phyloP scores from a whole-genome alignment of 148 eudicot genomes.

The Arbutus unedo region DNA sequence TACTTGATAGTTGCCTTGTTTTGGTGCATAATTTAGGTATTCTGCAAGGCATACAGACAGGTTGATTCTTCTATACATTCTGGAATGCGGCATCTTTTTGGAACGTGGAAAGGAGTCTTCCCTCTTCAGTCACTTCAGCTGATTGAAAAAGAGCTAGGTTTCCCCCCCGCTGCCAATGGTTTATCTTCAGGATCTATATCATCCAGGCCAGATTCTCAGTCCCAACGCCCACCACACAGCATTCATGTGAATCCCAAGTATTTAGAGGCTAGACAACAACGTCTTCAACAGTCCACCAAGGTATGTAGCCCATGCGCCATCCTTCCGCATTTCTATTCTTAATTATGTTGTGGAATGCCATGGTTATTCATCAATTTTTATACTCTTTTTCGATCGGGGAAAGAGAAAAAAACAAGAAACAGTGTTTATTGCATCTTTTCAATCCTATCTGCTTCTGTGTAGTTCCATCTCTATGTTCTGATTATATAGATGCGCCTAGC shows the following conservation, averaged over 20 bases:
- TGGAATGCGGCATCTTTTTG: constrained; percentile 91
- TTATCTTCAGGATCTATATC: constrained; percentile 55
- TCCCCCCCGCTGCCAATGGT: constrained; percentile 56
- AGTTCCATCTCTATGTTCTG: not conserved
- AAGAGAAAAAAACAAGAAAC: not conserved
- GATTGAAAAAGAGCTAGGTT: constrained; percentile 88
- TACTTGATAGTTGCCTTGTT: constrained; percentile 6
- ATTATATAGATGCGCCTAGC: not conserved
- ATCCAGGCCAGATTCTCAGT: constrained; percentile 61
- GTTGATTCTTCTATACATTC: constrained; percentile 73
- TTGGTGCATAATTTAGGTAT: constrained; percentile 54
- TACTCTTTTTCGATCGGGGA: not conserved
- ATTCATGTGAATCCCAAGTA: constrained; percentile 97
- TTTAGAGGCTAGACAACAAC: constrained; percentile 87
- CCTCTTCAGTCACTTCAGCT: constrained; percentile 82
- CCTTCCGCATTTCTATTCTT: not conserved
- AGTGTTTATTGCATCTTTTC: not conserved
- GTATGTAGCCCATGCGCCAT: constrained; percentile 30
- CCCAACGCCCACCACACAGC: constrained; percentile 70
- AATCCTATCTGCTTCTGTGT: not conserved
- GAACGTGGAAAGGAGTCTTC: constrained; percentile 97
- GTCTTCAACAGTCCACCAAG: constrained; percentile 77
- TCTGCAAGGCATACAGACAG: constrained; percentile 91
- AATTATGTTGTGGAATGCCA: not conserved
- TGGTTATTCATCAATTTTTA: not conserved